phyloP scores from a whole-genome alignment of 1,284 basidiomycete species.

The Lignosus rhinocerotis region DNA sequence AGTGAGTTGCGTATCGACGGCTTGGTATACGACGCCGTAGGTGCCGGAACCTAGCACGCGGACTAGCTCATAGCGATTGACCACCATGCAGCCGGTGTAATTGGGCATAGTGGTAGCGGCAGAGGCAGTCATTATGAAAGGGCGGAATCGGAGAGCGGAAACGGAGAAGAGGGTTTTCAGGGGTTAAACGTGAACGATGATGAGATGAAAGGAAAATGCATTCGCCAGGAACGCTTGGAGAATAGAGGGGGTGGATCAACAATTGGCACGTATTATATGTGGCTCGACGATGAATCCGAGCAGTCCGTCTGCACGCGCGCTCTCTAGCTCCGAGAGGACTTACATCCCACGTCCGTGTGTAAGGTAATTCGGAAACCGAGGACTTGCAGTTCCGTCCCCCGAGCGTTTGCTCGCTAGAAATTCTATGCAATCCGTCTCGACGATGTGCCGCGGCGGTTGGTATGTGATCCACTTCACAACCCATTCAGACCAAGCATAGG shows the following conservation, averaged over 20 bases:
- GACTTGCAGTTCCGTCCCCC: neutral
- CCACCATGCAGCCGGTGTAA: constrained; percentile 26
- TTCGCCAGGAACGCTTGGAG: constrained; percentile 11
- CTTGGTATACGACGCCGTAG: constrained; percentile 11
- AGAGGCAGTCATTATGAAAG: constrained; percentile 8
- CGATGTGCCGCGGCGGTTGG: neutral
- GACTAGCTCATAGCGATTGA: constrained; percentile 44
- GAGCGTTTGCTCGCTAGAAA: neutral
- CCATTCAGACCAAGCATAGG: neutral
- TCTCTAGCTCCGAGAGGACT: constrained; percentile 1
- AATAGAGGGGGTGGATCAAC: constrained; percentile 2
- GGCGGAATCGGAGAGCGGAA: constrained; percentile 1
- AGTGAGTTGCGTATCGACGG: constrained; percentile 50
- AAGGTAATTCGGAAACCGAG: constrained; percentile 8
- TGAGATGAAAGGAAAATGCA: neutral
- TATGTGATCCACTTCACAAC: neutral
- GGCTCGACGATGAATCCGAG: constrained; percentile 2
- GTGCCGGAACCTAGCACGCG: constrained; percentile 8
- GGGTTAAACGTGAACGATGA: neutral
- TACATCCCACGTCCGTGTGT: constrained; percentile 13
- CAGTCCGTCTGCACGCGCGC: constrained; percentile 5
- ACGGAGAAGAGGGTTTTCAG: neutral
- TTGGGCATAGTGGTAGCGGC: constrained; percentile 18
- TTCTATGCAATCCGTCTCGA: neutral
- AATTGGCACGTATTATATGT: constrained; percentile 3